phyloP scores from a whole-genome alignment of 106 monocot genomes.

The Amphibolis antarctica region DNA sequence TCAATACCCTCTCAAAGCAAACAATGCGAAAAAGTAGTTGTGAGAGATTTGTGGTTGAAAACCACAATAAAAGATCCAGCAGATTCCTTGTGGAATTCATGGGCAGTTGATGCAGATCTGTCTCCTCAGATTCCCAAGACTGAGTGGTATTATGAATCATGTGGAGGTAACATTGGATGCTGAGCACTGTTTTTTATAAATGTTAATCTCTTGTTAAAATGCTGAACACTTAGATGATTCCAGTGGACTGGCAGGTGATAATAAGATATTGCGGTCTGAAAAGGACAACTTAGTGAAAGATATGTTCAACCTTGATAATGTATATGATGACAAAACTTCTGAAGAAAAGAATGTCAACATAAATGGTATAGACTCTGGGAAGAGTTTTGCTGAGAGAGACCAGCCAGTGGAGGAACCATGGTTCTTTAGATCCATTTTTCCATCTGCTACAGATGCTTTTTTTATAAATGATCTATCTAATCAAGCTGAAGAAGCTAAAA shows the following conservation, averaged over 20 bases:
- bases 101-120: constrained; percentile 34
- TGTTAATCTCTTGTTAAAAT: constrained; percentile 12
- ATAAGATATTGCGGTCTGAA: constrained; percentile 23
- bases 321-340: not conserved
- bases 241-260: constrained; percentile 69
- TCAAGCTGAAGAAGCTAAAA: constrained; percentile 15
- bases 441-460: constrained; percentile 9
- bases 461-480: constrained; percentile 14
- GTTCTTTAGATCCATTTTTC: constrained; percentile 40
- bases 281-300: constrained; percentile 6
- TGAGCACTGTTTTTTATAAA: not conserved
- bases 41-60: constrained; percentile 81
- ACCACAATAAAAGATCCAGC: constrained; percentile 20
- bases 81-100: constrained; percentile 60
- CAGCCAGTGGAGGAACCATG: constrained; percentile 85
- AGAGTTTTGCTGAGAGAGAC: constrained; percentile 36
- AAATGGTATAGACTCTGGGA: constrained; percentile 11
- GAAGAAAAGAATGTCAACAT: constrained; percentile 3
- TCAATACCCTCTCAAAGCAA: constrained; percentile 39
- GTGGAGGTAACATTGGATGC: constrained; percentile 29
- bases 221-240: constrained; percentile 84
- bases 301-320: constrained; percentile 7
- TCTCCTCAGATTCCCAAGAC: constrained; percentile 7
- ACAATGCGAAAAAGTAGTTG: constrained; percentile 41
- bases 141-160: constrained; percentile 16